phyloP scores from a whole-genome alignment of 495 filamentous ascomycete genomes.

The Tetracladium marchalianum region DNA sequence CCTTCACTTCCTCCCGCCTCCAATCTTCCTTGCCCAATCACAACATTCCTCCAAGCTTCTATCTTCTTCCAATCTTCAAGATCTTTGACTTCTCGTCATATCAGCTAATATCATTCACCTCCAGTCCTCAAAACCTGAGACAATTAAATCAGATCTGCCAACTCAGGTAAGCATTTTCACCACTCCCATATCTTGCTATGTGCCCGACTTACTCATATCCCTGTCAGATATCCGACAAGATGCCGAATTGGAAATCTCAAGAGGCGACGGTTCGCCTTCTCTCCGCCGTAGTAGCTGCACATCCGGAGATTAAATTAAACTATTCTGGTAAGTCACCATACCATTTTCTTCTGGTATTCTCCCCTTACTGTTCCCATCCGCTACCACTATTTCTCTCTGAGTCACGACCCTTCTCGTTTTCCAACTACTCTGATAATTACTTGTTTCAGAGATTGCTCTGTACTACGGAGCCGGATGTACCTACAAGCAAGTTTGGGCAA shows the following conservation, averaged over 20 bases:
- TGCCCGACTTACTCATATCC: too few species aligned
- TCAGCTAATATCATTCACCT: background rate
- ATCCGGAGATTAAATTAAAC: conserved; percentile 31
- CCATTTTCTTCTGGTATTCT: conserved; percentile 3
- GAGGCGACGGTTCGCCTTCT: conserved; percentile 38
- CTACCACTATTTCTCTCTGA: background rate
- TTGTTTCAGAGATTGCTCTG: conserved; percentile 8
- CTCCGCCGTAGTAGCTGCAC: conserved; percentile 38
- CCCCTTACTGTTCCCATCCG: background rate
- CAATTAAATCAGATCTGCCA: background rate
- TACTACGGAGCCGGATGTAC: conserved; percentile 10
- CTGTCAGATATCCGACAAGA: conserved; percentile 12
- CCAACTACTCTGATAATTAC: conserved; percentile 7
- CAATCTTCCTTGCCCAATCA: conserved; percentile 19
- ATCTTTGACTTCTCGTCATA: background rate
- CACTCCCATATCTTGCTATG: background rate
- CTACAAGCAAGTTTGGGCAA: conserved; percentile 11
- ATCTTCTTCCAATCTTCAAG: conserved; percentile 6
- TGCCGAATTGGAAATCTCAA: conserved; percentile 38
- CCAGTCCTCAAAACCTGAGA: background rate
- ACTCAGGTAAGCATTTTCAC: background rate
- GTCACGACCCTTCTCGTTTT: background rate
- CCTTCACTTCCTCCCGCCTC: conserved; percentile 11
- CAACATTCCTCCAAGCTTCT: conserved; percentile 16
- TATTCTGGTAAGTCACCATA: conserved; percentile 36